Evolutionary conservation across 768 basidiomycete genomes (phyloP).

Genomic region (Auriculariales sp.): DNA sequence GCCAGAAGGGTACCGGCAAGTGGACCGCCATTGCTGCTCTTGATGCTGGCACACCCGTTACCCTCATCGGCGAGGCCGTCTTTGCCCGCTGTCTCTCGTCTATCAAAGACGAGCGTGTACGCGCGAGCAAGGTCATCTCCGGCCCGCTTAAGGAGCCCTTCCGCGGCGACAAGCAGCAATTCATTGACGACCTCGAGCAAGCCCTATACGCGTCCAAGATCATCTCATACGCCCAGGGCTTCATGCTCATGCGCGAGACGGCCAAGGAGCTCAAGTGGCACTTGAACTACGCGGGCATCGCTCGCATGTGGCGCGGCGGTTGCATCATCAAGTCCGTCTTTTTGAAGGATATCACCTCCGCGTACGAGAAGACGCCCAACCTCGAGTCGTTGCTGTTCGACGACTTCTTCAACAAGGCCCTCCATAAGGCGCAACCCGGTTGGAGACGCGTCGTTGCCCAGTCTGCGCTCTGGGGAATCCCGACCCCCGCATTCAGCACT

Average conservation of each 20-base stretch:
- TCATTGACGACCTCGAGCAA: conserved; percentile 98
- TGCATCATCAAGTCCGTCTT: conserved; percentile 99
- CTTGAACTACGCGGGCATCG: conserved; percentile 95
- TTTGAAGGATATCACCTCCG: conserved; percentile 81
- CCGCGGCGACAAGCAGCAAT: conserved; percentile 95
- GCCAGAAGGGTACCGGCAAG: conserved; percentile 99
- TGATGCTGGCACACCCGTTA: conserved; percentile 85
- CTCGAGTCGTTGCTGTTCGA: conserved; percentile 91
- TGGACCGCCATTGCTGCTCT: conserved; percentile 98
- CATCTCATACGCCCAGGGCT: conserved; percentile 98
- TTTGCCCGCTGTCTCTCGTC: conserved; percentile 97
- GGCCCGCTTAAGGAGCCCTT: conserved; percentile 89
- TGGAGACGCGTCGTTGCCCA: conserved; percentile 97
- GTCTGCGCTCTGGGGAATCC: conserved; percentile 93
- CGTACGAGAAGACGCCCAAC: conserved; percentile 71
- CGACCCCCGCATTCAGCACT: conserved; percentile 94
- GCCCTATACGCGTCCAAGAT: conserved; percentile 99
- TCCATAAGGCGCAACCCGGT: conserved; percentile 89
- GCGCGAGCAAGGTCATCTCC: conserved; percentile 80
- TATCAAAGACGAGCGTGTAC: conserved; percentile 88
- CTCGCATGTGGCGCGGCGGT: conserved; percentile 98
- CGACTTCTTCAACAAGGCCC: conserved; percentile 94
- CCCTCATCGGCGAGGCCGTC: conserved; percentile 97
- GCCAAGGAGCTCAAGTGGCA: conserved; percentile 90
- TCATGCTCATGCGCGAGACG: conserved; percentile 98